These are phyloP conservation scores for Pterulicium gracile DNA, from an alignment of 1,284 basidiomycete genomes.

Conservation along the genomic window DNA sequence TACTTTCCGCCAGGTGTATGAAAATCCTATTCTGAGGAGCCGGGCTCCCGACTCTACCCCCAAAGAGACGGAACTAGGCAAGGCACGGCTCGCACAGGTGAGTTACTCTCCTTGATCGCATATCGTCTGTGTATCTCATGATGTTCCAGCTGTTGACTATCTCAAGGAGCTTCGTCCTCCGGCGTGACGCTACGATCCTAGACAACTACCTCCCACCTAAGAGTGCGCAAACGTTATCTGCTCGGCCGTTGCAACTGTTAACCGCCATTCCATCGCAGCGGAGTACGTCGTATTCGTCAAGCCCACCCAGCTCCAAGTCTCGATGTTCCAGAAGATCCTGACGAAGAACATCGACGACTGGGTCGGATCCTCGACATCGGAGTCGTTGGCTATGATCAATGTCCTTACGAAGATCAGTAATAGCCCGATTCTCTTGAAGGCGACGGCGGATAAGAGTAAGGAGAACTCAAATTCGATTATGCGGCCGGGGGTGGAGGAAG, in stretches of 20 bases:
- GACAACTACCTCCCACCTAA: slow-evolving; percentile 86
- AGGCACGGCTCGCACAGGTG: slow-evolving; percentile 65
- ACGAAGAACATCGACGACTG: slow-evolving; percentile 57
- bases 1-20: slow-evolving; percentile 75
- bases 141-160: slow-evolving; percentile 57
- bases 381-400: slow-evolving; percentile 77
- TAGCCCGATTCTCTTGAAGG: slow-evolving; percentile 79
- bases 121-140: slow-evolving; percentile 3
- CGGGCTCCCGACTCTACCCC: slow-evolving; percentile 66
- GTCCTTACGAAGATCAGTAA: slow-evolving; percentile 87
- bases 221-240: too few species aligned
- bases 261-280: slow-evolving; percentile 33
- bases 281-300: slow-evolving; percentile 92
- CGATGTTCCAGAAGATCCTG: slow-evolving; percentile 72
- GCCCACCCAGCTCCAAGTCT: slow-evolving; percentile 73
- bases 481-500: slow-evolving; percentile 47
- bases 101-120: slow-evolving; percentile 5
- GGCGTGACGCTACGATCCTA: slow-evolving; percentile 78
- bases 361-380: slow-evolving; percentile 58
- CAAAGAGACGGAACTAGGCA: slow-evolving; percentile 69
- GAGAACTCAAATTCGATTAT: slow-evolving; percentile 20
- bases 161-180: slow-evolving; percentile 80
- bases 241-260: too few species aligned
- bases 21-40: slow-evolving; percentile 83
- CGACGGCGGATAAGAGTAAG: slow-evolving; percentile 52